Conservation (phyloP, 192 early-diverging fungal genomes). For the Backusella tuberculispora region DNA sequence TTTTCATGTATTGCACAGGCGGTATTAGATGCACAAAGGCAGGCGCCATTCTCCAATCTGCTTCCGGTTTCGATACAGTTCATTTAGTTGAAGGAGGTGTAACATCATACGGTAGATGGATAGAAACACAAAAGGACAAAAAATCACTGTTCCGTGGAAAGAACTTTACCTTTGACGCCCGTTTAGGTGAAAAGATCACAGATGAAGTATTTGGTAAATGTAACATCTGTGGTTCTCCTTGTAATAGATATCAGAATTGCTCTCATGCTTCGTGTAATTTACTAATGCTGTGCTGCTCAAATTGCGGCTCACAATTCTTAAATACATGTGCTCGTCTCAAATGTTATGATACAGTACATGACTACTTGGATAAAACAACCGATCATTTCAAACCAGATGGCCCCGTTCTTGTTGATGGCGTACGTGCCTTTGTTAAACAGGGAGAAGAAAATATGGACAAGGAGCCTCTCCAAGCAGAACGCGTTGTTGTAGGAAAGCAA, state of each 20-base stretch:
- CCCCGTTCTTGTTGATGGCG: constrained; percentile 27
- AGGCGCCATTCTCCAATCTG: constrained; percentile 70
- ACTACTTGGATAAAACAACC: constrained; percentile 20
- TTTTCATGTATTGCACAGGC: constrained; percentile 82
- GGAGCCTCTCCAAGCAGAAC: neutral
- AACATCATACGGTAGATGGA: constrained; percentile 72
- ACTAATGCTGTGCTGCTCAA: constrained; percentile 69
- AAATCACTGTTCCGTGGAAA: constrained; percentile 71
- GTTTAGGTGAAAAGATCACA: constrained; percentile 72
- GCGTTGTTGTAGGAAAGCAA: constrained; percentile 31
- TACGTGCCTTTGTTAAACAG: constrained; percentile 29
- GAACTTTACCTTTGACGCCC: constrained; percentile 85
- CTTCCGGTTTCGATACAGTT: constrained; percentile 65
- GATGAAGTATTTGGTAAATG: constrained; percentile 65
- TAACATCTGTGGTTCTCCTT: constrained; percentile 68
- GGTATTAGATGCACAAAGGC: constrained; percentile 84
- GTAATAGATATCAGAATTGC: constrained; percentile 72
- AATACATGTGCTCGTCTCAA: constrained; percentile 53
- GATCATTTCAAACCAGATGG: constrained; percentile 27
- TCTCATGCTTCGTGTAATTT: constrained; percentile 72
- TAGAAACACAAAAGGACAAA: constrained; percentile 44
- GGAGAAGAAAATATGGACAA: constrained; percentile 28
- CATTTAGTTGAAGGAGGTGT: constrained; percentile 75
- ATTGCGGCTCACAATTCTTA: constrained; percentile 51
- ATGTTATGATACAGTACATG: constrained; percentile 52